phyloP scores from a whole-genome alignment of 306 rosid species.

The Glycine soja region DNA sequence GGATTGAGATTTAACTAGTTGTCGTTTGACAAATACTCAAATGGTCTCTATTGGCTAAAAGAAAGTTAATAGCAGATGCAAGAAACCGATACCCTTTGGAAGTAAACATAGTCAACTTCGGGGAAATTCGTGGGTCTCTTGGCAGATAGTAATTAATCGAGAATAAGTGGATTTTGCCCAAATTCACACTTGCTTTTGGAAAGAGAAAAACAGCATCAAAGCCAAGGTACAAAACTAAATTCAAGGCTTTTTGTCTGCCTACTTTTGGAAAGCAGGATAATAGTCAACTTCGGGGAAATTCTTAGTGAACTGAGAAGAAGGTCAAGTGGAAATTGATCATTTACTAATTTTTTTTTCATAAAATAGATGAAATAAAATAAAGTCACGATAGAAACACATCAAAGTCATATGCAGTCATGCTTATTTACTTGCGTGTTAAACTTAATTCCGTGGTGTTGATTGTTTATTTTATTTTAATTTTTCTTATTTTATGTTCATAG shows the following conservation, averaged over 20 bases:
- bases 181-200: conserved; percentile 28
- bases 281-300: conserved; percentile 27
- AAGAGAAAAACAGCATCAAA: neutral
- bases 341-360: neutral
- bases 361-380: neutral
- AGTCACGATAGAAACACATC: neutral
- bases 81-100: conserved; percentile 27
- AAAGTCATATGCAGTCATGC: neutral
- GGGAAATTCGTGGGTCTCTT: conserved; percentile 29
- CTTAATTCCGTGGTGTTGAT: neutral
- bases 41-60: neutral
- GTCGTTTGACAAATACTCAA: neutral
- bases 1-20: neutral
- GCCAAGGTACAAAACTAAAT: neutral
- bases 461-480: neutral
- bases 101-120: conserved; percentile 12
- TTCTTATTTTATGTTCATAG: neutral
- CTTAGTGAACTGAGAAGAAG: neutral
- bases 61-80: conserved; percentile 30
- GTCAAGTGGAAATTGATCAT: neutral
- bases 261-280: neutral
- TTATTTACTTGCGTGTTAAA: neutral
- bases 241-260: neutral
- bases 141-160: neutral
- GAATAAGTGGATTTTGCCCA: conserved; percentile 1